Percentiles rank a stretch among this genome's conserved stretches.
phyloP scores from a whole-genome alignment of 306 rosid genomes.

The Quercus engelmannii region DNA sequence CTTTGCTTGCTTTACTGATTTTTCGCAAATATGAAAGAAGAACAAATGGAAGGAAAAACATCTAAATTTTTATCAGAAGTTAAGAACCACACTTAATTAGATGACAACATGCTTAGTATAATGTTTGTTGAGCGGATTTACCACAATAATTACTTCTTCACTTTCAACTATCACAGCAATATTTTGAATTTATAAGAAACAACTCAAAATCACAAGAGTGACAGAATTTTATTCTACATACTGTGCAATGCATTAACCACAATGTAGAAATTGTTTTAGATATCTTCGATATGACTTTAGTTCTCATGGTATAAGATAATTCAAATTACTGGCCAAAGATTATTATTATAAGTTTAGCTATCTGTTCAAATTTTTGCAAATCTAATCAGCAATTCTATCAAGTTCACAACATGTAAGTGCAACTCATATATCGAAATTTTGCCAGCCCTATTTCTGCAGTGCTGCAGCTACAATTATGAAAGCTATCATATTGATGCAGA shows the following conservation, averaged over 20 bases:
- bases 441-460: not conserved
- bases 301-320: slow-evolving; percentile 12
- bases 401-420: slow-evolving; percentile 88
- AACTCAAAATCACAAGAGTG: not conserved
- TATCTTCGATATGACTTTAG: slow-evolving; percentile 64
- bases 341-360: not conserved
- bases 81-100: not conserved
- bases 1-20: not conserved
- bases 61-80: not conserved
- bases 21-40: no score
- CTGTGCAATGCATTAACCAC: slow-evolving; percentile 88
- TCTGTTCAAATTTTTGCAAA: slow-evolving; percentile 83
- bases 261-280: slow-evolving; percentile 92
- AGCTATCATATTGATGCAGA: not conserved
- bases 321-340: slow-evolving; percentile 4
- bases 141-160: not conserved
- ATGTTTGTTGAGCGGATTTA: not conserved
- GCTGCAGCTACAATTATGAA: not conserved
- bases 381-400: slow-evolving; percentile 90
- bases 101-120: not conserved
- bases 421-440: not conserved
- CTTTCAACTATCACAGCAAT: not conserved
- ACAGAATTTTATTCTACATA: not conserved
- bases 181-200: not conserved
- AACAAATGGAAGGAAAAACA: not conserved